Evolutionary conservation across 768 basidiomycete species (phyloP).

Genomic region (Mycena crocata): DNA sequence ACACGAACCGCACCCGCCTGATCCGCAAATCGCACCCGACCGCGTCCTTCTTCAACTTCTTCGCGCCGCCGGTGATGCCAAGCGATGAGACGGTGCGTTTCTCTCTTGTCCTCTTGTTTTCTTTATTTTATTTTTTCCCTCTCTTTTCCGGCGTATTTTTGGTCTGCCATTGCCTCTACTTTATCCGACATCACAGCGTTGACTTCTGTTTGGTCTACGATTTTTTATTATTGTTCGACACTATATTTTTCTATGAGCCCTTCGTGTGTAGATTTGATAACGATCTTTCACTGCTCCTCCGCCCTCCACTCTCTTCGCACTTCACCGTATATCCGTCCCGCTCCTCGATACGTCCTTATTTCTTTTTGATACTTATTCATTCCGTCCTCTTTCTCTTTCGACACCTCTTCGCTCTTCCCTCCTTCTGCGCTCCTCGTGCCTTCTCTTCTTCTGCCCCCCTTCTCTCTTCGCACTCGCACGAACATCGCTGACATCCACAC

Average conservation of each 20-base stretch:
- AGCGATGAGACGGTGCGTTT: slow-evolving; percentile 30
- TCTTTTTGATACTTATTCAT: too few relatives aligned
- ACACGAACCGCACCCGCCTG: slow-evolving; percentile 85
- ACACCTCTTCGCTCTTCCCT: too few relatives aligned
- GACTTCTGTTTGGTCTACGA: too few relatives aligned
- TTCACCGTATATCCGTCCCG: too few relatives aligned
- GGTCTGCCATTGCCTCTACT: background rate
- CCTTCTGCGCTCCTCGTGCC: background rate
- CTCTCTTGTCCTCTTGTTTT: background rate
- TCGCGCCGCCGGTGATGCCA: slow-evolving; percentile 47
- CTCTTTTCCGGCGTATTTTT: background rate
- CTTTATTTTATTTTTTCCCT: background rate
- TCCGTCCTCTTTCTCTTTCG: too few relatives aligned
- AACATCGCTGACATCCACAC: slow-evolving; percentile 53
- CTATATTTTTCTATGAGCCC: too few relatives aligned
- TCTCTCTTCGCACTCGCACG: slow-evolving; percentile 77
- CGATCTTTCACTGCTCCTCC: too few relatives aligned
- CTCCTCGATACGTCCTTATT: too few relatives aligned
- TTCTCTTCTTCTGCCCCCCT: slow-evolving; percentile 55
- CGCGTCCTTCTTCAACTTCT: slow-evolving; percentile 99
- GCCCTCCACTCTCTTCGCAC: too few relatives aligned
- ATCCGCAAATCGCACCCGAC: slow-evolving; percentile 89
- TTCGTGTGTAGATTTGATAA: too few relatives aligned
- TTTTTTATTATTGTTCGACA: too few relatives aligned
- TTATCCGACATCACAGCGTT: too few relatives aligned